A percentile compares a stretch with the other conserved stretches of the same genome.
These are phyloP conservation scores for Chondrus crispus DNA, from an alignment of 23 red algal genomes.

Conservation along the genomic window DNA sequence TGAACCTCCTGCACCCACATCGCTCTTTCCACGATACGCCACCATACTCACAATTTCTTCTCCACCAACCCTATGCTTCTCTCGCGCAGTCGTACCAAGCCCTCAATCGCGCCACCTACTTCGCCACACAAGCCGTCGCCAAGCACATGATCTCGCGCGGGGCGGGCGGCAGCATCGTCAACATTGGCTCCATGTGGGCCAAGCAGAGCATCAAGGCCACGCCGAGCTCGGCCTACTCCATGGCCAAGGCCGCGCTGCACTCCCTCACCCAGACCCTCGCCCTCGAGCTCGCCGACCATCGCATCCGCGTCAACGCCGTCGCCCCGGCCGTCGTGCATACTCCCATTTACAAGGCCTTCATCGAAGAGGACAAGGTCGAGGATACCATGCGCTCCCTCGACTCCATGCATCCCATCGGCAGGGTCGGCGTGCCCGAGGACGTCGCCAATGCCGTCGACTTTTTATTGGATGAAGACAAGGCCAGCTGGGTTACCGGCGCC, in stretches of 20 bases:
- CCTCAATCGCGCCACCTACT: not conserved
- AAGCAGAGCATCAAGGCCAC: constrained; percentile 43
- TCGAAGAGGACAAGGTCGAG: constrained; percentile 6
- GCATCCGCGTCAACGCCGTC: constrained; percentile 69
- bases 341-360: constrained; percentile 25
- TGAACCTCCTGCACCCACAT: not conserved
- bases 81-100: not conserved
- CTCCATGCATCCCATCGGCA: constrained; percentile 34
- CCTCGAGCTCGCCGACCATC: constrained; percentile 50
- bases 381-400: constrained; percentile 25
- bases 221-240: constrained; percentile 38
- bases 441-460: constrained; percentile 40
- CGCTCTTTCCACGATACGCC: not conserved
- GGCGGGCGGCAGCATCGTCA: constrained; percentile 51
- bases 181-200: constrained; percentile 69
- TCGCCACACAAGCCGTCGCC: not conserved
- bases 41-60: not conserved
- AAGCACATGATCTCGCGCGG: constrained; percentile 37
- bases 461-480: constrained; percentile 37
- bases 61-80: not conserved
- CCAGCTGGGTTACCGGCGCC: constrained; percentile 47
- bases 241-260: constrained; percentile 57
- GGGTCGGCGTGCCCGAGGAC: constrained; percentile 44
- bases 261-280: constrained; percentile 39
- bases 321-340: constrained; percentile 64